Base-by-base conservation (phyloP, 2,329 filamentous ascomycete genomes). In the Neonectria punicea region DNA sequence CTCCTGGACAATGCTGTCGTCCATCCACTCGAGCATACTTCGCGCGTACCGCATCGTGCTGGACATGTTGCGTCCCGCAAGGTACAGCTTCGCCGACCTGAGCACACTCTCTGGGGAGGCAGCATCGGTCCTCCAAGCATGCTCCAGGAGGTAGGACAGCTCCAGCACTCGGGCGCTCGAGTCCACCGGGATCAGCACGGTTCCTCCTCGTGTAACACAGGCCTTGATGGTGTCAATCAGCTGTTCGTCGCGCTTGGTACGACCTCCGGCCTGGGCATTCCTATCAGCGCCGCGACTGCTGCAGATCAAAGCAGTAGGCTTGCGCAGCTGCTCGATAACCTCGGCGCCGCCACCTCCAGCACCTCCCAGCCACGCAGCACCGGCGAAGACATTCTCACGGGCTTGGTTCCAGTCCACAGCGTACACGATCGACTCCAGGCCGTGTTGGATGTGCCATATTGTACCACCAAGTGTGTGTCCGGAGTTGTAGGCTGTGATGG, bases 1-100 rank as follows among this genome's bases (percentile, higher is more conserved):
- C 73, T 98, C 95, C 59, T 94, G 90, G 46, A 97, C 92, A 64
- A 99, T 97, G 63, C 90, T 91, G 75, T 98, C 94, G 76, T 98
- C 94, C 94, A 99, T 98, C 96, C 96, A 99, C 76, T 99, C 96
- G 34, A 99, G 84, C 93, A 99, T 97, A 78, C 95, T 98, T 70
- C 94, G 88, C 28, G 95, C 93, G 70, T 98, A 93, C 57, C 93
- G 88, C 85, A 98, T 92, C 0, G 94, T 97, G 67, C 93, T 94
- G 63, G 93, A 91, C 68, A 93, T 92, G 66, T 93, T 97, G 64
- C 90, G 91, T 43, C 94, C 94, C 1, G 94, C 95, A 47, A 99
- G 84, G 76, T 94, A 98, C 1, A 98, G 83, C 72, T 86, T 88
- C 0, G 87, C 82, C 1, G 82, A 79, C 59, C 83, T 83, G 16